Base-by-base conservation (phyloP, 176 grass and related monocot species). In the Typha latifolia region DNA sequence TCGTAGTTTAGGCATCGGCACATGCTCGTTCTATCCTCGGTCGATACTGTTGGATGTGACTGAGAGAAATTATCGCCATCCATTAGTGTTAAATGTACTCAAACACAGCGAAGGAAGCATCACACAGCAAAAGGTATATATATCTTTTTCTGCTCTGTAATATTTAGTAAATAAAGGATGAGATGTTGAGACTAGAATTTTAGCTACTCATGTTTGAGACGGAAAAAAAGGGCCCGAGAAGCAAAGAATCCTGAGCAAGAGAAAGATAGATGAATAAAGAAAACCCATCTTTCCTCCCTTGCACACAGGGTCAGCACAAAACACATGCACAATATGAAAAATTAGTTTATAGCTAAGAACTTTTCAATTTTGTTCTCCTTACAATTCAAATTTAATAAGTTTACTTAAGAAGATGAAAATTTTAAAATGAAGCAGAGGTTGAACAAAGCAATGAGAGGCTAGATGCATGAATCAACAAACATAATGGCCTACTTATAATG, bases 1-100 rank as follows among this genome's bases (percentile, higher is more conserved):
- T 90, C 95, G 49, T 90, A 94, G 77, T 99, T 99, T 11, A 99
- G 72, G 79, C 95, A 99, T 29, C 89, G 78, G 52, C 95, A 99
- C 2, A 99, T 27, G 37, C 79, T 79, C 10, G 81, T 74, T 5
- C 89, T 68, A 20, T 93, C 95, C 61, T 94, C 95, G 0, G 74
- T 48, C 1, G 79, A 81, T 22, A 99, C 68, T 2, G 50, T 70
- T 1, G 68, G 61, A 62, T 87, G 94, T 8, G 89, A 93, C 94
- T 93, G 83, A 66, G 23, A 24, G n/a, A 10, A 34, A 23, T 59
- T 16, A 59, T 3, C 8, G 8, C n/a, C 16, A 19, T 59, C n/a
- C 53, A 22, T 43, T 10, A 43, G 37, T 43, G 53, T 59, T 59
- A 22, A 59, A 19, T 59, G 20, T 59, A 21, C 5, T 59, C n/a